Conservation (phyloP, 441 rosid species). For the Corymbia citriodora region DNA sequence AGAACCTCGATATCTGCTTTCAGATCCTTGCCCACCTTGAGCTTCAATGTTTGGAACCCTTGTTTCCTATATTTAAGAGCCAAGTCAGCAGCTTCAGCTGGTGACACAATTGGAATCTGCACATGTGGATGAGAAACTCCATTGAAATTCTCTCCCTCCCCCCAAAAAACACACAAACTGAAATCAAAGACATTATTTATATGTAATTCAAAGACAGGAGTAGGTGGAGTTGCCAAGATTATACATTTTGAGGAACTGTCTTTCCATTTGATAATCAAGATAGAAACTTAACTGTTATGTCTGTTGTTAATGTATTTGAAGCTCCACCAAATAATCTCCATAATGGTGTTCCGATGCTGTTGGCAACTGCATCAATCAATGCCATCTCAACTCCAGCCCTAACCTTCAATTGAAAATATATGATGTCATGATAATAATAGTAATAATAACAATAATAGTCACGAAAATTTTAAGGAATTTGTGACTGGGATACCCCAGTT, state of each 20-base stretch:
- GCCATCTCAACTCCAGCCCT: slow-evolving; percentile 96
- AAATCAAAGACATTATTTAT: background rate
- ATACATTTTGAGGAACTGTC: background rate
- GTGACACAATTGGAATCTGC: slow-evolving; percentile 91
- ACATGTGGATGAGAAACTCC: background rate
- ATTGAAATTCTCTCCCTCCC: background rate
- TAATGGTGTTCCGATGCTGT: slow-evolving; percentile 55
- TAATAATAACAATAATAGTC: background rate
- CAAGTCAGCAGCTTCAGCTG: slow-evolving; percentile 66
- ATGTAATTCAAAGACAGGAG: background rate
- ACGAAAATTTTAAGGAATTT: background rate
- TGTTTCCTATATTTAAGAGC: slow-evolving; percentile 59
- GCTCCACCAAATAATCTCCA: slow-evolving; percentile 89
- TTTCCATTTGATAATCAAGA: background rate
- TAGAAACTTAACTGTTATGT: slow-evolving; percentile 71
- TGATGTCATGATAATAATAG: background rate
- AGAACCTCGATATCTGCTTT: slow-evolving; percentile 69
- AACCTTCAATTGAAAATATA: slow-evolving; percentile 39
- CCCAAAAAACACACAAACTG: background rate
- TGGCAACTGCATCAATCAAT: slow-evolving; percentile 83
- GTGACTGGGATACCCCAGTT: background rate
- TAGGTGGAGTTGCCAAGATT: background rate
- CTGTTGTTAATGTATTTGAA: slow-evolving; percentile 60
- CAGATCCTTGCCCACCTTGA: slow-evolving; percentile 83
- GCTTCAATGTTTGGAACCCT: slow-evolving; percentile 85